Base-by-base conservation (phyloP, 306 rosid species). In the Cicer cuneatum region DNA sequence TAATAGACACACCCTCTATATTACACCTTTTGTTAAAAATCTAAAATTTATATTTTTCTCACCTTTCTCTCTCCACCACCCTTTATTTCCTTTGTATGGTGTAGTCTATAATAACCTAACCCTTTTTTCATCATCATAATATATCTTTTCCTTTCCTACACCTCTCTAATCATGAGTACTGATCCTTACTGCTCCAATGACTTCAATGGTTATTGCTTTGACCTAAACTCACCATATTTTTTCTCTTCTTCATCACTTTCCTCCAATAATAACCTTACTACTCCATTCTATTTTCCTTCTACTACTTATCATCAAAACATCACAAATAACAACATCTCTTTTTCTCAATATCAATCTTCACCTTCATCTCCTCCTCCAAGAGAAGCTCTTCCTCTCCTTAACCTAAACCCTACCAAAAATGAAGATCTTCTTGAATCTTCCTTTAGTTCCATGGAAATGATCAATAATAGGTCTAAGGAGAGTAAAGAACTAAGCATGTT, bases 351-450 rank as follows among this genome's bases (percentile, higher is more conserved):
- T 7, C 69, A 51, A 47, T 37, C 78, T 52, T 85, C 90, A 2
- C 35, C 70, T 64, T 45, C 71, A 33, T 37, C 62, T 77, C 90
- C 89, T 63, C 91, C 97, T 77, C 79, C 70, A 13, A 87, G 65
- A 84, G 78, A 89, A 82, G 90, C 87, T 9, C 94, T 91, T 70
- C 92, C 97, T 76, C 92, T 91, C 59, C 94, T 89, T 62, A 86
- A 78, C 71, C 84, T 76, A 61, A 81, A 89, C 77, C 94, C 74
- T 62, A 42, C 85, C 29, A 83, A 82, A 84, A 70, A 75, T 14
- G 58, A 86, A 58, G 76, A 80, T 52, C 81, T 42, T 65, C 38
- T 77, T 33, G 85, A 90, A 75, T 65, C 84, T 53, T 78, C 67
- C 74, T 75, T 63, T 24, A 69, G 51, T 69, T 18, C 80, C 69